Evolutionary conservation across 78 protist species (phyloP), one percentile per base, ranked within the genome.

Genomic region (Acrasis kona): DNA sequence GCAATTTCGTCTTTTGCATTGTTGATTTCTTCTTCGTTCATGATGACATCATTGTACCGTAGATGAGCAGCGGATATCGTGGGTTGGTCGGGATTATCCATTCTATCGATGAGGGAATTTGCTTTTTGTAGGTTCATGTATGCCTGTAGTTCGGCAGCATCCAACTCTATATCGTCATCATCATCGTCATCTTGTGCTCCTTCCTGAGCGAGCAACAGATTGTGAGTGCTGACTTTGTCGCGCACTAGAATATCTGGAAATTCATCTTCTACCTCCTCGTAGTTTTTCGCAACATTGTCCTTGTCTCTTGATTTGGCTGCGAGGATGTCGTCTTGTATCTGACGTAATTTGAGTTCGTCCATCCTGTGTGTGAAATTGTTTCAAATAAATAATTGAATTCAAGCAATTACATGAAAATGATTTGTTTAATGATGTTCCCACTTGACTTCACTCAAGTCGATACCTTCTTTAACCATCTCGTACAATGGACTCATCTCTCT

Each of bases 391-490:
- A n/a, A n/a, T n/a, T n/a, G n/a, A n/a, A n/a, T n/a, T n/a, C n/a
- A n/a, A n/a, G n/a, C n/a, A n/a, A n/a, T n/a, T n/a, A n/a, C n/a
- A n/a, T n/a, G n/a, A n/a, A n/a, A n/a, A n/a, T n/a, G n/a, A n/a
- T n/a, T n/a, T 50, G 19, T 50, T 50, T 50, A 50, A 50, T 50
- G 61, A n/a, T 50, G 34, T 50, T 19, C 19, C 61, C 61, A 50
- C 19, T 50, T 50, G 61, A 50, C 19, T 50, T 19, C 65, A 64
- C 81, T 85, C 66, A 93, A 29, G 75, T 96, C 98, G 34, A 92
- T 80, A 58, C 98, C 98, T 66, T 94, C 97, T 77, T 87, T 89
- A 29, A 81, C 84, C 95, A 96, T 90, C 79, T 96, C 99, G 93
- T 93, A 96, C 50, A 96, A 87, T 39, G 99, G 99, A 2, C 80